A percentile compares a stretch with the other conserved stretches of the same genome.
Evolutionary conservation across 768 basidiomycete species (phyloP).

Genomic region (Nevesoporus exiguus): DNA sequence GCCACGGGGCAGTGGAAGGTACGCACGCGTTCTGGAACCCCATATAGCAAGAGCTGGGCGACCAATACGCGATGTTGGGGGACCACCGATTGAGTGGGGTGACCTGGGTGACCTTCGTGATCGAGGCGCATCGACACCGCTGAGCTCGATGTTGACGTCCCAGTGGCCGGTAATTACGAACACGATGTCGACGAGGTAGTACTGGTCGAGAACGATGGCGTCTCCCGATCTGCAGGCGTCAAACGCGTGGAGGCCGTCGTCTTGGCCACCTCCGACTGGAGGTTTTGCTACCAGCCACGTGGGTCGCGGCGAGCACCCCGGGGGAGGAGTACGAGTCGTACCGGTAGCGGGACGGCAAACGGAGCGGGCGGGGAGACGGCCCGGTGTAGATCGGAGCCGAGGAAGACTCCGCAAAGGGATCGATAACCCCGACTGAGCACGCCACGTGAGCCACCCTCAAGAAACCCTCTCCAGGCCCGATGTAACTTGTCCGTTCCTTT

Average conservation of each 20-base stretch:
- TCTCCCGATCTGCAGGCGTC: slow-evolving; percentile 27
- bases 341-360: too few relatives aligned
- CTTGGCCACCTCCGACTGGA: slow-evolving; percentile 34
- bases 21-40: slow-evolving; percentile 43
- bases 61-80: slow-evolving; percentile 42
- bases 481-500: slow-evolving; percentile 2
- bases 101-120: background rate
- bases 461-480: slow-evolving; percentile 5
- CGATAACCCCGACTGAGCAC: slow-evolving; percentile 19
- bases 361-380: background rate
- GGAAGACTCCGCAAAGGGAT: slow-evolving; percentile 9
- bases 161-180: slow-evolving; percentile 36
- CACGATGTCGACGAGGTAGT: slow-evolving; percentile 38
- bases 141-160: slow-evolving; percentile 38
- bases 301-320: background rate
- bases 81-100: slow-evolving; percentile 3
- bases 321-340: slow-evolving; percentile 1
- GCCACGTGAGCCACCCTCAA: slow-evolving; percentile 12
- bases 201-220: slow-evolving; percentile 32
- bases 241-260: slow-evolving; percentile 35
- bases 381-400: background rate
- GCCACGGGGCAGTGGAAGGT: background rate
- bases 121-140: slow-evolving; percentile 32
- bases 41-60: slow-evolving; percentile 36
- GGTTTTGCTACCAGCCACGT: background rate